Evolutionary conservation across 345 rosid genomes (phyloP).

Genomic region (Citrus reticulata): DNA sequence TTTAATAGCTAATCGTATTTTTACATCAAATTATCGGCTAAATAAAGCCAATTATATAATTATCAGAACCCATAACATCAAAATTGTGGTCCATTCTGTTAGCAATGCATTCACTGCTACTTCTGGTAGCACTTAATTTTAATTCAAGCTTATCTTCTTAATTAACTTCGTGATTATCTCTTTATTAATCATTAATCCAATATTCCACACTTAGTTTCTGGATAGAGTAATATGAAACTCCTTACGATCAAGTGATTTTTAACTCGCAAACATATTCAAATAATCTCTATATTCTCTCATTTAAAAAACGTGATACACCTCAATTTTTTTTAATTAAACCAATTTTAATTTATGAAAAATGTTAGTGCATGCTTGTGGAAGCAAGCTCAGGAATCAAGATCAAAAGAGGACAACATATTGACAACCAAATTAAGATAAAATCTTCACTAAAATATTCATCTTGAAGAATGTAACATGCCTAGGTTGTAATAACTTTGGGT

Average conservation of each 20-base stretch:
- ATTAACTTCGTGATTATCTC: too few species aligned
- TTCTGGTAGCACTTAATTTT: not conserved
- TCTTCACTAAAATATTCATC: not conserved
- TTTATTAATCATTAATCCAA: not conserved
- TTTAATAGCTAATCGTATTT: not conserved
- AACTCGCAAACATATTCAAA: too few species aligned
- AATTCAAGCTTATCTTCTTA: not conserved
- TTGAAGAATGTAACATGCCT: not conserved
- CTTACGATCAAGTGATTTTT: too few species aligned
- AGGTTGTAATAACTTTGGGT: not conserved
- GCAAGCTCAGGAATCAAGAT: too few species aligned
- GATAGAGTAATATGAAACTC: too few species aligned
- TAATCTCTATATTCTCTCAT: too few species aligned
- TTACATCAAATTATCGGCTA: not conserved
- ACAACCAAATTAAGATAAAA: not conserved
- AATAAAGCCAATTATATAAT: not conserved
- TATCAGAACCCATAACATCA: not conserved
- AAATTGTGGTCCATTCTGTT: not conserved
- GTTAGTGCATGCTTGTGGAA: too few species aligned
- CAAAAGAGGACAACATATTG: not conserved
- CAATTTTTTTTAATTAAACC: too few species aligned
- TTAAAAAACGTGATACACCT: too few species aligned
- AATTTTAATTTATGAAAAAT: too few species aligned
- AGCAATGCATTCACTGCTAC: not conserved
- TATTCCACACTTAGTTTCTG: too few species aligned